These are phyloP conservation scores for Arthrobotrys conoides DNA, from an alignment of 2,329 filamentous ascomycete genomes.

Conservation along the genomic window DNA sequence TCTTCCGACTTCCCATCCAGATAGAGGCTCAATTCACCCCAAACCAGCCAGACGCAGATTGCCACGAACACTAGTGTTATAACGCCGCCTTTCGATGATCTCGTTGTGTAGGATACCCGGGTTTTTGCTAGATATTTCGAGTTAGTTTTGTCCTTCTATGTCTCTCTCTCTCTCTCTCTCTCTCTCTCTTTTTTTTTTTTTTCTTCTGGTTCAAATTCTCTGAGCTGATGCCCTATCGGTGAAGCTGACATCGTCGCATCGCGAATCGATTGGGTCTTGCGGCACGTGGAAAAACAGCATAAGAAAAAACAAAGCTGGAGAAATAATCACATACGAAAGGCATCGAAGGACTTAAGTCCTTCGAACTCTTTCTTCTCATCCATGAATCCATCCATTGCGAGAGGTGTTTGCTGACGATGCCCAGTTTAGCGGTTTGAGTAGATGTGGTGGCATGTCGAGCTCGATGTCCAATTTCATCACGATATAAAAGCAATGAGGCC, in stretches of 20 bases:
- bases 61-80: conserved; percentile 86
- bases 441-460: conserved; percentile 33
- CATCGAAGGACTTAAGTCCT: conserved; percentile 87
- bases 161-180: not conserved
- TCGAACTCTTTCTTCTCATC: conserved; percentile 67
- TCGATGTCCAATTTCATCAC: conserved; percentile 15
- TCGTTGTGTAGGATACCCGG: conserved; percentile 90
- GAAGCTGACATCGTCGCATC: not conserved
- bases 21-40: conserved; percentile 85
- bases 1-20: conserved; percentile 87
- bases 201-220: not conserved
- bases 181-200: not conserved
- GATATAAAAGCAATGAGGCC: conserved; percentile 39
- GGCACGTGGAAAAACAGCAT: not conserved
- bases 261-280: not conserved
- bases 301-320: not conserved
- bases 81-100: conserved; percentile 87
- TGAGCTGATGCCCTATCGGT: not conserved
- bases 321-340: conserved; percentile 81
- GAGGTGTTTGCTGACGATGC: conserved; percentile 31
- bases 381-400: conserved; percentile 61
- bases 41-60: conserved; percentile 81
- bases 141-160: too few relatives aligned
- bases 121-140: conserved; percentile 79
- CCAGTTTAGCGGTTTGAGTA: conserved; percentile 20